Evolutionary conservation across 257 asterid genomes (phyloP), one percentile per base, ranked within the genome.

Genomic region (Apocynum venetum): DNA sequence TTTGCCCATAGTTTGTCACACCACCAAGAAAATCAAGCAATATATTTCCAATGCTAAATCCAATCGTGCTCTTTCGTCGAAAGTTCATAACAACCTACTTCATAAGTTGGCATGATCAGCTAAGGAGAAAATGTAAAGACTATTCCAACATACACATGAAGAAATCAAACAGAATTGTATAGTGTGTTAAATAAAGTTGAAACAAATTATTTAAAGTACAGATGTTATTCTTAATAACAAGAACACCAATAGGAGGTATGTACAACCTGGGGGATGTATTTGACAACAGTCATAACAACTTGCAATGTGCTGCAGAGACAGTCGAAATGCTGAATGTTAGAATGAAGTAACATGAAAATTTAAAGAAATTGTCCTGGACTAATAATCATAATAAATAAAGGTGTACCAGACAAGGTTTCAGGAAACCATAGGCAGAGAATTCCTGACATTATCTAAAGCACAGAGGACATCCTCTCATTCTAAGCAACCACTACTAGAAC

Each of bases 231-330:
- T 5, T 7, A 77, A 10, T 77, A 20, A 46, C 35, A 4, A 59
- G 19, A 19, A 46, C 15, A 43, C 13, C 74, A 35, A 12, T 36
- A 51, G 70, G n/a, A 38, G 40, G 11, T 53, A 35, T 31, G 46
- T 55, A 48, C 47, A 77, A 95, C 99, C 99, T 95, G 99, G 75
- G 99, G 99, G 84, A 93, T 89, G 86, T 95, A 95, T 79, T 95
- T 95, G 87, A 93, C 86, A 77, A 89, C 75, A 14, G 98, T 95
- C 98, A 95, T 95, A 52, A 80, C 91, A 78, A 95, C 94, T 82
- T 95, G 99, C 82, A 95, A 68, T 19, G 83, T 81, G 88, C 99
- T 93, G 93, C 87, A 85, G 83, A 74, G 20, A 84, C 31, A 40
- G 35, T 36, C 0, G 49, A 36, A 71, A 59, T 7, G 15, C 43